These are phyloP conservation scores for Rhipidocladum racemiflorum DNA, from an alignment of 176 grass and related monocot species.

Conservation along the genomic window DNA sequence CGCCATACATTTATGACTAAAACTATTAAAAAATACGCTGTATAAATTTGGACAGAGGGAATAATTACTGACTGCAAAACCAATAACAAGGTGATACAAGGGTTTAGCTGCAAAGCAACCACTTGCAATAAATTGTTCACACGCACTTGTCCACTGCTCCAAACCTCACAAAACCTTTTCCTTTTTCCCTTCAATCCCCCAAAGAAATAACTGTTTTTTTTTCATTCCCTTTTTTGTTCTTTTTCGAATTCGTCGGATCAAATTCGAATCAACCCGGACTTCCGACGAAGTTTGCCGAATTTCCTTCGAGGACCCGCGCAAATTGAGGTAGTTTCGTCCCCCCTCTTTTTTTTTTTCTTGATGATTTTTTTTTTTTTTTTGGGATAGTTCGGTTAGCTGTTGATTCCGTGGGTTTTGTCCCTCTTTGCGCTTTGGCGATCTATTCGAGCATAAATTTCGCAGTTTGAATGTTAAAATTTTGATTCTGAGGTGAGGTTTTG, in stretches of 20 bases:
- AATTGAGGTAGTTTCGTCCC: neutral
- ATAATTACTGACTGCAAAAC: neutral
- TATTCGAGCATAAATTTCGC: neutral
- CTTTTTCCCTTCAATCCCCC: neutral
- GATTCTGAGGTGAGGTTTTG: neutral
- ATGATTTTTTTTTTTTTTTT: constrained; percentile 5
- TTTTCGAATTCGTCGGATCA: neutral
- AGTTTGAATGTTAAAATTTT: neutral
- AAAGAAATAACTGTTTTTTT: neutral
- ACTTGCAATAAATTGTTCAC: neutral
- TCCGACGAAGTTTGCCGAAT: neutral
- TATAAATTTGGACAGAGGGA: too few species aligned
- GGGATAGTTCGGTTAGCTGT: neutral
- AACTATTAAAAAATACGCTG: too few species aligned
- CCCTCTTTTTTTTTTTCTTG: too few species aligned
- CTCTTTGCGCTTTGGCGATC: neutral
- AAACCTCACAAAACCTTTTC: neutral
- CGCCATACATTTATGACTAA: too few species aligned
- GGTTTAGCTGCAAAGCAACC: neutral
- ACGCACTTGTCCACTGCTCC: neutral
- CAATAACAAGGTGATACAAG: neutral
- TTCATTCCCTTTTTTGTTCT: neutral
- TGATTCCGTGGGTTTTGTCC: neutral
- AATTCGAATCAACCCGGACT: neutral
- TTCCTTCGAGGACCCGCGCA: neutral